Evolutionary conservation across 306 rosid species (phyloP).

Genomic region (Inga leiocalycina): DNA sequence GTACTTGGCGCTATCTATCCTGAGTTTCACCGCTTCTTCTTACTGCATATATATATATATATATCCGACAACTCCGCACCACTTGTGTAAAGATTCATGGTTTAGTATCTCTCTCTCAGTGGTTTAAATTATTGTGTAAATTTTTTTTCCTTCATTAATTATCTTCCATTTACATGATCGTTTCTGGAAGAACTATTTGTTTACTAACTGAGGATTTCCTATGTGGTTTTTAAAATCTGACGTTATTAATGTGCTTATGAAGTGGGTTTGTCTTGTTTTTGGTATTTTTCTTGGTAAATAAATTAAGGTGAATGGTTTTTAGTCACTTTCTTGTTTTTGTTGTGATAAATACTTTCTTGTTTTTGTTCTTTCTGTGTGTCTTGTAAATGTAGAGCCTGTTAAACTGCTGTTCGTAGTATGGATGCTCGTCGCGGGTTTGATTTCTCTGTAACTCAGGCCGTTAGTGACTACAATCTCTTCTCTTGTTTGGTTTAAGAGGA

Average conservation of each 20-base stretch:
- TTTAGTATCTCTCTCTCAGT: background rate
- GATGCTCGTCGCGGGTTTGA: too few relatives aligned
- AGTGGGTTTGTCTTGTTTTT: background rate
- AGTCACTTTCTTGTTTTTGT: background rate
- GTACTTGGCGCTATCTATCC: slow-evolving; percentile 80
- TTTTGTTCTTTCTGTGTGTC: background rate
- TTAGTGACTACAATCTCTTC: background rate
- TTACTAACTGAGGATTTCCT: background rate
- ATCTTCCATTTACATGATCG: background rate
- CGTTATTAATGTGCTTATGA: background rate
- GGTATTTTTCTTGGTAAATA: background rate
- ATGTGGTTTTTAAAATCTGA: background rate
- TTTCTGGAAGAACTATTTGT: background rate
- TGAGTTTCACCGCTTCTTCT: slow-evolving; percentile 72
- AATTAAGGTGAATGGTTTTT: background rate
- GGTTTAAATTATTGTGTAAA: background rate
- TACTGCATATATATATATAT: slow-evolving; percentile 21
- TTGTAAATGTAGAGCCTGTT: background rate
- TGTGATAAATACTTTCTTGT: background rate
- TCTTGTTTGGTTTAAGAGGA: background rate
- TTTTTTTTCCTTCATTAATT: background rate
- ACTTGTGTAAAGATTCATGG: background rate
- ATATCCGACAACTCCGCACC: background rate
- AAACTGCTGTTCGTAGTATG: background rate
- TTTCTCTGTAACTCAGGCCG: too few relatives aligned